Evolutionary conservation across 192 early-diverging fungal species (phyloP).

Genomic region (Geranomyces variabilis): DNA sequence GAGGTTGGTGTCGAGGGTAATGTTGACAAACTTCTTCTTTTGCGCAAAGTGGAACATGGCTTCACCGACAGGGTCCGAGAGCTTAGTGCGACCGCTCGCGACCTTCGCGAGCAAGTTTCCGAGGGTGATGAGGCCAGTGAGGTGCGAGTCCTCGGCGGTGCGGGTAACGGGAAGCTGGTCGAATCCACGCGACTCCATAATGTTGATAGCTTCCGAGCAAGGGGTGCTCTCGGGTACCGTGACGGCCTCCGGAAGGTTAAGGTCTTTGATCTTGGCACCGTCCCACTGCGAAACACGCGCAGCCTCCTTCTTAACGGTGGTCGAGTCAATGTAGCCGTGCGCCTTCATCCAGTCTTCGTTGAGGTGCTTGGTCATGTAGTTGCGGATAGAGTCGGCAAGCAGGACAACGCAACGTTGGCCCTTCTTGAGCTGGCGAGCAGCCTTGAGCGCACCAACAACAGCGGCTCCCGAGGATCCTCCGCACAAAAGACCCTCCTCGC

Average conservation of each 20-base stretch:
- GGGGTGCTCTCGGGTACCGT: slow-evolving; percentile 74
- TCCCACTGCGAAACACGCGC: slow-evolving; percentile 71
- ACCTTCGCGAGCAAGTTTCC: slow-evolving; percentile 83
- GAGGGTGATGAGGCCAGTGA: slow-evolving; percentile 87
- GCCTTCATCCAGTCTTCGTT: slow-evolving; percentile 96
- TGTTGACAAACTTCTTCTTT: slow-evolving; percentile 79
- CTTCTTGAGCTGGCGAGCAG: slow-evolving; percentile 79
- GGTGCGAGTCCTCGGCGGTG: slow-evolving; percentile 30
- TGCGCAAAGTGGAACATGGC: slow-evolving; percentile 84
- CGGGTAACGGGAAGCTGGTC: slow-evolving; percentile 94
- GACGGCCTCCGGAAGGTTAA: slow-evolving; percentile 83
- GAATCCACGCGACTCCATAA: slow-evolving; percentile 88
- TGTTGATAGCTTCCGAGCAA: slow-evolving; percentile 78
- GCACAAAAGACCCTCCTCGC: slow-evolving; percentile 94
- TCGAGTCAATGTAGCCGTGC: slow-evolving; percentile 83
- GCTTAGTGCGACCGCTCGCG: slow-evolving; percentile 66
- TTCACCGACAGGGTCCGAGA: slow-evolving; percentile 60
- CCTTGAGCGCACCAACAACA: slow-evolving; percentile 83
- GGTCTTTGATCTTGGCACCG: slow-evolving; percentile 81
- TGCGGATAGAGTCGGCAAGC: slow-evolving; percentile 96
- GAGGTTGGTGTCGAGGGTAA: slow-evolving; percentile 84
- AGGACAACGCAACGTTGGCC: slow-evolving; percentile 93
- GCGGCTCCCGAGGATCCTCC: slow-evolving; percentile 96
- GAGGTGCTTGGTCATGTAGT: slow-evolving; percentile 99
- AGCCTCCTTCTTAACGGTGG: slow-evolving; percentile 66